Conservation (phyloP, 2,329 filamentous ascomycete genomes). For the Claviceps arundinis region DNA sequence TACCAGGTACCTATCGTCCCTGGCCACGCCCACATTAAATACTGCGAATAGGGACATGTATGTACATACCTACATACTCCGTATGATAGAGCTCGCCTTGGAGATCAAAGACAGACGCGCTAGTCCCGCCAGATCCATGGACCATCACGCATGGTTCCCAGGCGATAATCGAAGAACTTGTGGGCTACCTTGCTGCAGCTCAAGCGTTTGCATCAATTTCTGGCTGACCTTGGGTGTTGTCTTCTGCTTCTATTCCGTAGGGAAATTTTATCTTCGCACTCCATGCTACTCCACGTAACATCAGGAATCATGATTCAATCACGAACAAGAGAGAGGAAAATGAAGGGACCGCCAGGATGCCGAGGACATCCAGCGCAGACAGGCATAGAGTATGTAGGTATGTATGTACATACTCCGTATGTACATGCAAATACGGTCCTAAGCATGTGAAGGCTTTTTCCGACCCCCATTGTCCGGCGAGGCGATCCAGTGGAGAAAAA, state of each 20-base stretch:
- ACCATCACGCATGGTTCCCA: too few relatives aligned
- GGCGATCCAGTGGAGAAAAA: not conserved
- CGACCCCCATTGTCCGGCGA: not conserved
- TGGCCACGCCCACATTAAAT: too few relatives aligned
- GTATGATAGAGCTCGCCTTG: too few relatives aligned
- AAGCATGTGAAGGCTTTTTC: not conserved
- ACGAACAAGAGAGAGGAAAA: not conserved
- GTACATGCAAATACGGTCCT: too few relatives aligned
- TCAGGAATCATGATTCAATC: not conserved
- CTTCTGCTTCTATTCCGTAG: not conserved
- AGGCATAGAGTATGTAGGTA: not conserved
- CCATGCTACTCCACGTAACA: not conserved
- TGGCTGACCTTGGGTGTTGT: not conserved
- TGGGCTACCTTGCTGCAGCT: not conserved
- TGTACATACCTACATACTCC: too few relatives aligned
- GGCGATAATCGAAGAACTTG: not conserved
- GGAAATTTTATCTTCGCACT: not conserved
- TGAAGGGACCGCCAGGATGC: not conserved
- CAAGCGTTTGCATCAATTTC: not conserved
- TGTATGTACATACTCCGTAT: too few relatives aligned
- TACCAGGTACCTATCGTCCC: too few relatives aligned
- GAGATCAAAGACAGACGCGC: too few relatives aligned
- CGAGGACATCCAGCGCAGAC: not conserved
- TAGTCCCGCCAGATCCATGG: too few relatives aligned
- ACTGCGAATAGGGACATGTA: too few relatives aligned